Evolutionary conservation across 176 grass and related monocot species (phyloP).

Genomic region (Avena insularis): DNA sequence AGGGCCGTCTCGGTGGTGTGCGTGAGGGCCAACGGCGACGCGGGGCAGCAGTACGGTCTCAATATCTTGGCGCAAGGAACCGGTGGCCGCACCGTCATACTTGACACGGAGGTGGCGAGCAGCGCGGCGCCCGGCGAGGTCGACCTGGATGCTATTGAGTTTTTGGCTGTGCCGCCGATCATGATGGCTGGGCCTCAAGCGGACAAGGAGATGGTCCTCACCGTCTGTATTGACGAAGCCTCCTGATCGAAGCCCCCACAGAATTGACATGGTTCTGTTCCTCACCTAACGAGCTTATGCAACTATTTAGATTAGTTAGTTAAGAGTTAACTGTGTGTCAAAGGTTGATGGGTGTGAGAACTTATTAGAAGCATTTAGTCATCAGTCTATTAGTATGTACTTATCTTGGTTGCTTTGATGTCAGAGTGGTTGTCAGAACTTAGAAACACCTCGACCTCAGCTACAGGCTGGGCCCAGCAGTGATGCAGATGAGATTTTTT

Average conservation of each 20-base stretch:
- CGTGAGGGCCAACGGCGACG: slow-evolving; percentile 16
- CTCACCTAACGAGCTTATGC: not conserved
- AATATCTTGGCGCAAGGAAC: not conserved
- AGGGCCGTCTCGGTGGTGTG: slow-evolving; percentile 31
- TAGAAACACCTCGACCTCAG: not conserved
- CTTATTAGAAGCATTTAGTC: no score
- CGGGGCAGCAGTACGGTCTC: not conserved
- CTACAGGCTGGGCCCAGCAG: no score
- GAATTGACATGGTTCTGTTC: not conserved
- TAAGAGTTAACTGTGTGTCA: not conserved
- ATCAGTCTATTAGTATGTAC: no score
- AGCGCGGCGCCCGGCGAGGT: not conserved
- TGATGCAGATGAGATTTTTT: no score
- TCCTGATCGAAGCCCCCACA: not conserved
- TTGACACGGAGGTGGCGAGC: not conserved
- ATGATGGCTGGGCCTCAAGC: not conserved
- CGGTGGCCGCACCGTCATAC: not conserved
- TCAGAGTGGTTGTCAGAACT: not conserved
- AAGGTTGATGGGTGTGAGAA: not conserved
- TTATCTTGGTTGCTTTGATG: no score
- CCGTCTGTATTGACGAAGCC: not conserved
- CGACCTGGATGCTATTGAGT: not conserved
- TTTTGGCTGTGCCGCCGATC: not conserved
- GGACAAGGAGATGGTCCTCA: not conserved
- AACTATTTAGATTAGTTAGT: not conserved